Evolutionary conservation across 768 basidiomycete genomes (phyloP), one percentile per base, ranked within the genome.

Genomic region (Daedaleopsis sinensis): DNA sequence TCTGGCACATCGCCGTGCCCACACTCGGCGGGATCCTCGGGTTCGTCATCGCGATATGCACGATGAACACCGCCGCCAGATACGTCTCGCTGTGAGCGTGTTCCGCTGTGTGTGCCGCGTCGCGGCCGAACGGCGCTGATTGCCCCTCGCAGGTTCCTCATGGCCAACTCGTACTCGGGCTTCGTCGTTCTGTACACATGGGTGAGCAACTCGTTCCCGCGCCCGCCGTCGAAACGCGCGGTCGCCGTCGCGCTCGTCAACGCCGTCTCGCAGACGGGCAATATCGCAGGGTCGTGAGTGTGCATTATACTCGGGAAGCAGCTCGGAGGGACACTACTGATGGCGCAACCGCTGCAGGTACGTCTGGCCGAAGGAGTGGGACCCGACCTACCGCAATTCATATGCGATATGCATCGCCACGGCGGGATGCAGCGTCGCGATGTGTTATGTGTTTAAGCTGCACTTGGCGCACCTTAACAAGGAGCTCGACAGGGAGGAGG

Each of bases 211-310:
- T 79, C 80, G 12, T 79, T 96, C 74, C 84, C 92, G 36, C 83
- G 85, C 16, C 87, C 94, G 37, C 82, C 92, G 3, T 86, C 89
- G 19, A 96, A 95, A 74, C 87, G 94, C 5, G 90, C 94, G 0
- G 89, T 94, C 11, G 89, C 89, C 6, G 79, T 96, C 43, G 94
- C 92, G 0, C 74, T 93, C 63, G 84, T 94, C 67, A 94, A 95
- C 71, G 84, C 88, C 35, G 84, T 92, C 67, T 88, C 89, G 3
- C 87, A 92, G 68, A 78, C 91, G 1, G 94, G 94, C 1, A 96
- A 96, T 73, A 81, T 96, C 36, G 77, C 86, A 42, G 94, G 94
- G 65, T 88, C 92, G 38, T 72, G 48, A 60, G 71, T 70, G 1
- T 39, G 27, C 18, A 3, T 44, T 21, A 42, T 36, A 52, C 1